A percentile compares a stretch with the other conserved stretches of the same genome.
Evolutionary conservation across 2,329 filamentous ascomycete species (phyloP).

Genomic region (Aspergillus cejpii): DNA sequence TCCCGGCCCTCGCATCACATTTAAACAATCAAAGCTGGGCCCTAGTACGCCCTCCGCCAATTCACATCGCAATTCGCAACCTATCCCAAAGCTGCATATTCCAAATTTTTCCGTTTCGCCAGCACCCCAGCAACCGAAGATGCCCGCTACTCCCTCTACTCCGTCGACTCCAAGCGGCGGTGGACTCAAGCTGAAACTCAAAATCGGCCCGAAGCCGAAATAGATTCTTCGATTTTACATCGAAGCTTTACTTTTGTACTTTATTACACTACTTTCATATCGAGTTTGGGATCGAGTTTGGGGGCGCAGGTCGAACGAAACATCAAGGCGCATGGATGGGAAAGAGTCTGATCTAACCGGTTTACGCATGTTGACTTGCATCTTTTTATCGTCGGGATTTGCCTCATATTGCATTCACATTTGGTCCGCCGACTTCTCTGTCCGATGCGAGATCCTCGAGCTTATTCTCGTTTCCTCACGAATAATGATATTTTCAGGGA

Average conservation of each 20-base stretch:
- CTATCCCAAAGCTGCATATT: slow-evolving; percentile 31
- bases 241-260: slow-evolving; percentile 11
- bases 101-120: slow-evolving; percentile 26
- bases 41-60: slow-evolving; percentile 23
- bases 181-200: slow-evolving; percentile 41
- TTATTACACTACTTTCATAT: slow-evolving; percentile 9
- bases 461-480: slow-evolving; percentile 5
- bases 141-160: slow-evolving; percentile 24
- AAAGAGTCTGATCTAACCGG: slow-evolving; percentile 17
- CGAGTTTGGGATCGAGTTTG: too few species aligned
- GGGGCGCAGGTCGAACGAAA: slow-evolving; percentile 10
- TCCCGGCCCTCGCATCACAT: slow-evolving; percentile 36
- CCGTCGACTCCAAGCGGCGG: slow-evolving; percentile 30
- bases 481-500: slow-evolving; percentile 5
- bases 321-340: slow-evolving; percentile 14
- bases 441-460: slow-evolving; percentile 7
- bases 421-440: slow-evolving; percentile 2
- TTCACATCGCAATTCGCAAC: slow-evolving; percentile 13
- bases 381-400: slow-evolving; percentile 10
- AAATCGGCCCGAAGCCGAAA: slow-evolving; percentile 32
- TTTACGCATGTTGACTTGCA: slow-evolving; percentile 4
- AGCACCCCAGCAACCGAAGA: slow-evolving; percentile 23
- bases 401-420: slow-evolving; percentile 1
- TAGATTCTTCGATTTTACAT: slow-evolving; percentile 12
- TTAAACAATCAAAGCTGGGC: slow-evolving; percentile 37